A percentile compares a stretch with the other conserved stretches of the same genome.
Evolutionary conservation across 306 rosid genomes (phyloP).

Genomic region (Corylus americana): DNA sequence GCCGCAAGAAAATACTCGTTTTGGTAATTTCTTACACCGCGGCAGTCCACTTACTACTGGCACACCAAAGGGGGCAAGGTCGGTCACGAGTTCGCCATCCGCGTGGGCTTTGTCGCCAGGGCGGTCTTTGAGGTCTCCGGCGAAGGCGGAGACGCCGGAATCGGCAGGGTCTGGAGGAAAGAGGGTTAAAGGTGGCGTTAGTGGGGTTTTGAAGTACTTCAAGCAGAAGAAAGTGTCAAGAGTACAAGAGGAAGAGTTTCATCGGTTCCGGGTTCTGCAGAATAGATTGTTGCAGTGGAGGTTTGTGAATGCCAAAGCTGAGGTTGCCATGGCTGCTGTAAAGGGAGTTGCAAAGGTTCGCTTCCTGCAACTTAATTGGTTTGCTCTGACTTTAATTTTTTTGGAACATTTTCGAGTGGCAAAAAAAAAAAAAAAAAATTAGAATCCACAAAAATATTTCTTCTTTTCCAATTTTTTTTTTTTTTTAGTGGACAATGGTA

Average conservation of each 20-base stretch:
- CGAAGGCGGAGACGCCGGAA: slow-evolving; percentile 19
- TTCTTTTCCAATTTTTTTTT: too few species aligned
- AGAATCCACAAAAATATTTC: too few species aligned
- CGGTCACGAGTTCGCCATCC: slow-evolving; percentile 35
- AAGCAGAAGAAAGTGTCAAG: slow-evolving; percentile 53
- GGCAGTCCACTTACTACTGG: slow-evolving; percentile 35
- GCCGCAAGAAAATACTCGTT: slow-evolving; percentile 28
- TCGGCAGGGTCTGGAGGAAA: neutral
- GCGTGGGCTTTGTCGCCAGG: slow-evolving; percentile 92
- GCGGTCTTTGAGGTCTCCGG: slow-evolving; percentile 34
- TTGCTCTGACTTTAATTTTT: too few species aligned
- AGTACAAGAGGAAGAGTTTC: slow-evolving; percentile 53
- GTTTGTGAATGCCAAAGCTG: slow-evolving; percentile 62
- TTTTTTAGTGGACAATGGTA: too few species aligned
- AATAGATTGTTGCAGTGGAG: slow-evolving; percentile 70
- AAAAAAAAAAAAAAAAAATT: too few species aligned
- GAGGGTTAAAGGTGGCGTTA: slow-evolving; percentile 24
- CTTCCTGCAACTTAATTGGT: neutral
- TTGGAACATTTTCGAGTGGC: too few species aligned
- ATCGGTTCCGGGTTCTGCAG: slow-evolving; percentile 52
- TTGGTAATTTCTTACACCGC: slow-evolving; percentile 25
- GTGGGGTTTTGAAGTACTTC: slow-evolving; percentile 65
- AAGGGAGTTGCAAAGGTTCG: slow-evolving; percentile 46
- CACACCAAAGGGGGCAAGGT: slow-evolving; percentile 30
- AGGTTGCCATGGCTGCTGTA: slow-evolving; percentile 33